Conservation (phyloP, 805 yeast genomes). For the Metschnikowia dekortorum region DNA sequence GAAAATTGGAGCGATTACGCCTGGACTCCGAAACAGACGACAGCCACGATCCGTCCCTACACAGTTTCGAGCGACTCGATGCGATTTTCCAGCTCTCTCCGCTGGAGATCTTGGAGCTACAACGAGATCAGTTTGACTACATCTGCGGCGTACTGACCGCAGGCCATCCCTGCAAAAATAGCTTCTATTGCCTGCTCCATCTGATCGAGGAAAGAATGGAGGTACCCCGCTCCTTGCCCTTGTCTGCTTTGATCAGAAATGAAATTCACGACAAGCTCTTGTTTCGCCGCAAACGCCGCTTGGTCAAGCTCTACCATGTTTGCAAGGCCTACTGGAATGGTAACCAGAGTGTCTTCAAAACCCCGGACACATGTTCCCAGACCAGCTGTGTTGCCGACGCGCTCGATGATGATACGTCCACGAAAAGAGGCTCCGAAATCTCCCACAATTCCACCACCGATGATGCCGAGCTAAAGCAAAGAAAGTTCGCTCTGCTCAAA, state of each 20-base stretch:
- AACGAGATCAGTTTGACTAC: conserved; percentile 13
- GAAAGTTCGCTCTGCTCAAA: conserved; percentile 12
- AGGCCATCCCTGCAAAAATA: conserved; percentile 10
- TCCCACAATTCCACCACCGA: conserved; percentile 2
- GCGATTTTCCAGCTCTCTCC: conserved; percentile 11
- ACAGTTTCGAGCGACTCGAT: conserved; percentile 8
- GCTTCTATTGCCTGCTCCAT: conserved; percentile 13
- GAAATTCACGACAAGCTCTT: conserved; percentile 10
- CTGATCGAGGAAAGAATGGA: conserved; percentile 11
- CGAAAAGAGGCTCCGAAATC: conserved; percentile 7
- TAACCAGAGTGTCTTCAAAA: conserved; percentile 5
- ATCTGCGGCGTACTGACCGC: conserved; percentile 13
- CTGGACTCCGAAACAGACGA: background rate
- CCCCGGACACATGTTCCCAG: conserved; percentile 11
- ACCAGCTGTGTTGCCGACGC: conserved; percentile 10
- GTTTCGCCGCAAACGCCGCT: conserved; percentile 11
- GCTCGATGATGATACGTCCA: background rate
- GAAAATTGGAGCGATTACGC: conserved; percentile 6
- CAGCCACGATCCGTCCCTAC: background rate
- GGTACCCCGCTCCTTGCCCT: conserved; percentile 11
- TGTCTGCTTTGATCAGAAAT: conserved; percentile 9
- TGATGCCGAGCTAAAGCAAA: background rate
- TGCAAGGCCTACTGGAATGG: conserved; percentile 14
- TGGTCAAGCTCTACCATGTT: conserved; percentile 9
- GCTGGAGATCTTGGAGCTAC: conserved; percentile 10